Conservation (phyloP, 116 monocot genomes). For the Phalaenopsis hybrid region DNA sequence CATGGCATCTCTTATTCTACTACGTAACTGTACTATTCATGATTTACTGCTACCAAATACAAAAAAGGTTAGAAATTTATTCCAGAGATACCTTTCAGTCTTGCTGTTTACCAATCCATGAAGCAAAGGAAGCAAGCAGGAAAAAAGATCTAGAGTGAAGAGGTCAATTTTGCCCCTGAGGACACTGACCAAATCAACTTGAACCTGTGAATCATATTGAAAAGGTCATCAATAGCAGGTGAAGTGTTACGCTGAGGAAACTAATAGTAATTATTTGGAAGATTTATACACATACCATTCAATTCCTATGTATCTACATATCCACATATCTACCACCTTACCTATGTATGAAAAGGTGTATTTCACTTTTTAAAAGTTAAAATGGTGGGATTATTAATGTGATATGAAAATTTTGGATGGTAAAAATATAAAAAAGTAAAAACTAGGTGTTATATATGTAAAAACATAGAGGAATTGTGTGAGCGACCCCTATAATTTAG, state of each 20-base stretch:
- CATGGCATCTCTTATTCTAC: too few relatives aligned
- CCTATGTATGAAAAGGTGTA: too few relatives aligned
- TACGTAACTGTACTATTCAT: too few relatives aligned
- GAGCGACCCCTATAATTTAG: too few relatives aligned
- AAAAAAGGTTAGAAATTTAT: neutral
- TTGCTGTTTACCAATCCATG: conserved; percentile 54
- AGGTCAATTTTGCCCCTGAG: conserved; percentile 58
- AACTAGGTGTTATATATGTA: too few relatives aligned
- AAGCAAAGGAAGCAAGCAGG: conserved; percentile 65
- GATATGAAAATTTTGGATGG: neutral
- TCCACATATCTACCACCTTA: too few relatives aligned
- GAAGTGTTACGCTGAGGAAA: neutral
- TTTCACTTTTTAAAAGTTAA: too few relatives aligned
- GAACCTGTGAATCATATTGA: conserved; percentile 48
- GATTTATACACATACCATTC: too few relatives aligned
- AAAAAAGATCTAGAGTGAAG: conserved; percentile 76
- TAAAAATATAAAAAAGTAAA: neutral
- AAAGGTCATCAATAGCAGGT: neutral
- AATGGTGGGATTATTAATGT: too few relatives aligned
- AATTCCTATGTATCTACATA: too few relatives aligned
- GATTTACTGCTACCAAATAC: neutral
- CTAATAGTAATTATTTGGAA: neutral
- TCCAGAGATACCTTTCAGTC: conserved; percentile 53
- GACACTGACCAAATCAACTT: conserved; percentile 65
- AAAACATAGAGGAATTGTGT: too few relatives aligned